Base-by-base conservation (phyloP, 129 eudicot species). In the Cynara cardunculus region DNA sequence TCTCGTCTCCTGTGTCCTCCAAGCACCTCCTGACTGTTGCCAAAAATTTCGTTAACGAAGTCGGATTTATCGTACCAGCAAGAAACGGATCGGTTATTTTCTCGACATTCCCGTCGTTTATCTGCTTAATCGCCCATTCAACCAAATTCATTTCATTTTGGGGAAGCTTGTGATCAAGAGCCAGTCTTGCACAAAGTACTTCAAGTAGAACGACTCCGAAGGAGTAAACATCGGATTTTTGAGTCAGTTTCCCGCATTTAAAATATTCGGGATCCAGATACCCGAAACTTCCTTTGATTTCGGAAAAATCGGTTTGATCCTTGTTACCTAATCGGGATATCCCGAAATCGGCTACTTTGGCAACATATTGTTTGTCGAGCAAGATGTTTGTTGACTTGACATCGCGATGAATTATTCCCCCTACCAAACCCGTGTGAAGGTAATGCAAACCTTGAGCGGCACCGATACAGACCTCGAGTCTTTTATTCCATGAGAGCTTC, bases 311-410 rank as follows among this genome's bases (percentile, higher is more conserved):
- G 22, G 66, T 72, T 35, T 83, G 88, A 65, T 88, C 92, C 25
- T 59, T 46, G 3, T 77, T 83, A 25, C 81, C 89, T 1, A 78
- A 76, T 62, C 86, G 78, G 0, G 93, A 89, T 46, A 91, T 71
- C 13, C 93, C 96, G 25, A 91, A 91, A 82, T 91, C 96, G 0
- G 91, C 88, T 24, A 89, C 92, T 80, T 92, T 92, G 9, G 92
- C 94, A 3, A 83, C 81, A 19, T 78, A 89, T 16, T 88, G 62
- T 18, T 84, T 83, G 13, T 88, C 87, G 16, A 92, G 88, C 78
- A 90, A 85, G 18, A 92, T 92, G 81, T 92, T 92, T 5, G 94
- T 89, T 5, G 97, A 89, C 85, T 90, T 92, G 11, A 92, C 89
- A 73, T 92, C 97, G 0, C 91, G 90, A 72, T 92, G 97, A 49